Percentiles rank a stretch among this genome's conserved stretches.
Evolutionary conservation across 306 rosid species (phyloP).

Genomic region (Gynostemma pentaphyllum): DNA sequence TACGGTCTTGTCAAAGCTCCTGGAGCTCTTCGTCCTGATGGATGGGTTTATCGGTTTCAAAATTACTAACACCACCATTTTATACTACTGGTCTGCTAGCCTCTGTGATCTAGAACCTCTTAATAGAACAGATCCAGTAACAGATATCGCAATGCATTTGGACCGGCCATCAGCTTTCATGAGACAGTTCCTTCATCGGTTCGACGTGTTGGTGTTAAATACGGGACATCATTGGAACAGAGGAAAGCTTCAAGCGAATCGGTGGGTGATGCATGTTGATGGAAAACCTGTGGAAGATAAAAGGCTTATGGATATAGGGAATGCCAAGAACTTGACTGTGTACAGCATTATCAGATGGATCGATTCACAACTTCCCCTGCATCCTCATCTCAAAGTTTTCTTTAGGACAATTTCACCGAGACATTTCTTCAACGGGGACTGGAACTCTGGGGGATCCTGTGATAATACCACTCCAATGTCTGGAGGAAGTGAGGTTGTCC

Average conservation of each 20-base stretch:
- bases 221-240: slow-evolving; percentile 97
- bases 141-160: slow-evolving; percentile 78
- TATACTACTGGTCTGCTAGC: slow-evolving; percentile 92
- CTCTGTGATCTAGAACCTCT: slow-evolving; percentile 66
- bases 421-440: slow-evolving; percentile 79
- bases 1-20: slow-evolving; percentile 65
- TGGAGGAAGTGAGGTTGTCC: slow-evolving; percentile 47
- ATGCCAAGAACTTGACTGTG: slow-evolving; percentile 69
- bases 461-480: slow-evolving; percentile 59
- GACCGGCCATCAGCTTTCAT: slow-evolving; percentile 82
- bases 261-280: slow-evolving; percentile 71
- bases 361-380: slow-evolving; percentile 51
- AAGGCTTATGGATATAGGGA: slow-evolving; percentile 34
- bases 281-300: slow-evolving; percentile 53
- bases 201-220: slow-evolving; percentile 76
- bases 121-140: slow-evolving; percentile 28
- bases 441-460: slow-evolving; percentile 87
- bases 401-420: slow-evolving; percentile 83
- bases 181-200: slow-evolving; percentile 43
- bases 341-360: slow-evolving; percentile 59
- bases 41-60: slow-evolving; percentile 85
- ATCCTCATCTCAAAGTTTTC: slow-evolving; percentile 64
- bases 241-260: slow-evolving; percentile 61
- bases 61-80: slow-evolving; percentile 70
- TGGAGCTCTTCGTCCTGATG: slow-evolving; percentile 86